These are phyloP conservation scores for Oryza nivara DNA, from an alignment of 176 grass and related monocot genomes.

Conservation along the genomic window DNA sequence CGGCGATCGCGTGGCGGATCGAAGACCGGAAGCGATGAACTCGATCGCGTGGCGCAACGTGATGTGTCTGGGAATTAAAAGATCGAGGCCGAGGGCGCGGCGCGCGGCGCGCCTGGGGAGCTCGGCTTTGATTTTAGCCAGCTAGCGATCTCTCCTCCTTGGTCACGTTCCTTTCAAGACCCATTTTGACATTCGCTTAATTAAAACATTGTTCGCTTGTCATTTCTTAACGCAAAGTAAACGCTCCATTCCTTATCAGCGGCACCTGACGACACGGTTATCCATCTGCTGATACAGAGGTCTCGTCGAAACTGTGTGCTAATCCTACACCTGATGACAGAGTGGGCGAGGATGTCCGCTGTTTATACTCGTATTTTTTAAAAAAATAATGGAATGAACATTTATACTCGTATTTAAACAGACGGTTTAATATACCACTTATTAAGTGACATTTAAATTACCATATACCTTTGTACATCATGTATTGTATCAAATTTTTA, in stretches of 20 bases:
- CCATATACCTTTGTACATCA: too few species aligned
- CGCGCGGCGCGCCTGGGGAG: neutral
- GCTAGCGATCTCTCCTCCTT: neutral
- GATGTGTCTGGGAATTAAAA: constrained; percentile 11
- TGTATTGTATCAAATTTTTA: too few species aligned
- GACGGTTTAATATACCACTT: too few species aligned
- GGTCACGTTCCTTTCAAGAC: neutral
- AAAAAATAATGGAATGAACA: too few species aligned
- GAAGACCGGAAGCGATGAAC: neutral
- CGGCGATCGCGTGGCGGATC: neutral
- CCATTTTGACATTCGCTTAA: constrained; percentile 28
- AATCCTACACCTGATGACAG: neutral
- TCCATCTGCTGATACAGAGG: neutral
- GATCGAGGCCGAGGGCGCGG: constrained; percentile 17
- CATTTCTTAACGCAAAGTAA: constrained; percentile 40
- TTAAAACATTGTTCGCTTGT: neutral
- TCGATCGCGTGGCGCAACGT: neutral
- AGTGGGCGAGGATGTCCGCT: too few species aligned
- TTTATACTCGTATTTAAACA: too few species aligned
- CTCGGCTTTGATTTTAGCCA: neutral
- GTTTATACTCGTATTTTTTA: too few species aligned
- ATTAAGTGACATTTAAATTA: too few species aligned
- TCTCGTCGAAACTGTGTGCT: neutral
- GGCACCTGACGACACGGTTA: neutral
- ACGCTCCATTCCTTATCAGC: neutral